Base-by-base conservation (phyloP, 176 grass and related monocot genomes). In the Musa schizocarpa region DNA sequence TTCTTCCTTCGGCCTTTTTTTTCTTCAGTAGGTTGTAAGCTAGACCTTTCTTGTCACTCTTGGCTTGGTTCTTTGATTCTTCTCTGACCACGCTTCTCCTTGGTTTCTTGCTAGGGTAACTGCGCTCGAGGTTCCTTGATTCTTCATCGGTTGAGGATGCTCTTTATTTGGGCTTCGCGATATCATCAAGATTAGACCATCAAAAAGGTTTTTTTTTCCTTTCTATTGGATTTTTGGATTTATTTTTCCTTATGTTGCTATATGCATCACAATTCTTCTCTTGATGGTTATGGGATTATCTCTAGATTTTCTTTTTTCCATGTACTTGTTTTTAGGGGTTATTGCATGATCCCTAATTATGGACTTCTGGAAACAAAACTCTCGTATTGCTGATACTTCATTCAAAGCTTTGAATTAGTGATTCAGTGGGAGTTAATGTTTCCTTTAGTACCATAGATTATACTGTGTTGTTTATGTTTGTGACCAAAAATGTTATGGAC, bases 151-250 rank as follows among this genome's bases (percentile, higher is more conserved):
- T 20, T 9, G 19, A 76, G 17, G 9, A 68, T 10, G 0, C 26
- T 57, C 16, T 62, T 76, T 50, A 9, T n/a, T 65, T 76, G 19
- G 74, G 63, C 11, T 50, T 19, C 3, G 59, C 24, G 52, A 43
- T 9, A 77, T 64, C 61, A 77, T 52, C 48, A 52, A 64, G 75
- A 77, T 65, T 65, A 51, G 48, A 63, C 43, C 12, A 52, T 2
- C 6, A 16, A 76, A 62, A 76, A 63, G 54, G 74, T 76, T 50
- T 25, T 24, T 23, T 63, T 66, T 48, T 25, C 1, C 24, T 76
- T 22, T 63, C 43, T 65, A 9, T 24, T 65, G 0, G 9, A 16
- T 50, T 49, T 16, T 48, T 49, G 13, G 2, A 8, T 8, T 50
- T 24, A 48, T 48, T 48, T 48, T 48, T 13, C 54, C 13, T 55